Evolutionary conservation across 2,329 filamentous ascomycete species (phyloP), one percentile per base, ranked within the genome.

Genomic region (Trichoderma sp.): DNA sequence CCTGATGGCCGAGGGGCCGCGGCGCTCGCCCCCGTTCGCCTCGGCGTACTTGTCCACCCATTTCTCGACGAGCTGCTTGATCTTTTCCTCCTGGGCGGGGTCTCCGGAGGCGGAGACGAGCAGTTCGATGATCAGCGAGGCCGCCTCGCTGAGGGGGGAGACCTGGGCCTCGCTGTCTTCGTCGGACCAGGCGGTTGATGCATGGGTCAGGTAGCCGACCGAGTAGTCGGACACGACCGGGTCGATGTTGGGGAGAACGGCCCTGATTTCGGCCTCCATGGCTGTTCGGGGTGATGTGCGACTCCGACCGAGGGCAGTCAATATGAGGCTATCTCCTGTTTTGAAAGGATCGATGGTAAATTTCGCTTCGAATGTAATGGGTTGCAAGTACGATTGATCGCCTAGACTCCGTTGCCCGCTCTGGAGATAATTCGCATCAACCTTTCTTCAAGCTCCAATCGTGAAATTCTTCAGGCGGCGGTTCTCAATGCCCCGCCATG

Each of bases 61-160:
- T 80, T 93, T 97, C 71, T 90, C 86, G 10, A 99, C 92, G 51
- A 99, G 84, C 67, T 89, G 87, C 67, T 89, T 88, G 76, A 99
- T 91, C 72, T 90, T 89, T 41, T 86, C 84, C 79, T 94, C 88
- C 74, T 92, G 88, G 69, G 89, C 81, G 43, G 83, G 75, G 56
- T 89, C 90, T 55, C 94, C 95, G 3, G 94, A 96, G n/a, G 95
- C 95, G 50, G 95, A 98, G 62, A 97, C 79, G 50, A 99, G 85
- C 68, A 99, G 84, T 72, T 94, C 90, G n/a, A 91, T 93, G 69
- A 99, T 89, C 65, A 90, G 85, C 44, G 87, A 83, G 55, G 93
- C 92, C 57, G 95, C 95, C 76, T 98, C 93, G 67, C 87, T 85
- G 66, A 99, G 82, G 12, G 93, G 93, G 4, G 91, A 92, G 64